These are phyloP conservation scores for Syzygium aromaticum DNA, from an alignment of 345 rosid species.

Conservation along the genomic window DNA sequence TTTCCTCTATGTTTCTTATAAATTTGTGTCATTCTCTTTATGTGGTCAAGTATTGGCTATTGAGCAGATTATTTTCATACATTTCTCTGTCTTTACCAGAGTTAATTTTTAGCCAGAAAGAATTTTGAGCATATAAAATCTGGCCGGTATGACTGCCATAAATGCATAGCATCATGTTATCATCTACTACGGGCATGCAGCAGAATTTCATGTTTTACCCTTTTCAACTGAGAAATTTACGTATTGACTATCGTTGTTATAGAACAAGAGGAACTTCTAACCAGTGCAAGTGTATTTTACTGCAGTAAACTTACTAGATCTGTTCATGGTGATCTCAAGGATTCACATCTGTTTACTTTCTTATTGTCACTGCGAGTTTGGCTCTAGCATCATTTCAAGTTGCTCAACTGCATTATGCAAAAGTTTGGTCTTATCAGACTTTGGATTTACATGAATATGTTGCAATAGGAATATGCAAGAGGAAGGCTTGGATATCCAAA, in stretches of 20 bases:
- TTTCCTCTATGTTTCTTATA: not conserved
- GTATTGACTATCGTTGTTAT: not conserved
- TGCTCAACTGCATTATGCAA: not conserved
- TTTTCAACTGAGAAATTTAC: not conserved
- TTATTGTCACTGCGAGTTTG: not conserved
- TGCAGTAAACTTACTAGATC: not conserved
- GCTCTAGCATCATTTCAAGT: not conserved
- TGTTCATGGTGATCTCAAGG: not conserved
- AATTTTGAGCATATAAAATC: not conserved
- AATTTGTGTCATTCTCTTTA: not conserved
- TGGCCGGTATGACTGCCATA: not conserved
- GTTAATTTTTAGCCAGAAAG: not conserved
- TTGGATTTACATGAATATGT: not conserved
- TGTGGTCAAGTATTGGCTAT: not conserved
- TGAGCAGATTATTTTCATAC: not conserved
- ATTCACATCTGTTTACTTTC: not conserved
- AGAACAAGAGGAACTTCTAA: not conserved
- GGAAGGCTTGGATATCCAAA: slow-evolving; percentile 69
- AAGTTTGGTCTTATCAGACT: not conserved
- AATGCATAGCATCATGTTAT: not conserved
- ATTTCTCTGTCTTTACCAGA: not conserved
- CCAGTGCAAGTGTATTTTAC: not conserved
- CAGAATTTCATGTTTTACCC: not conserved
- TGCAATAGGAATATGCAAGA: slow-evolving; percentile 74
- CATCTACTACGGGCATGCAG: not conserved